Base-by-base conservation (phyloP, 2,329 filamentous ascomycete species). In the Fusarium albidum region DNA sequence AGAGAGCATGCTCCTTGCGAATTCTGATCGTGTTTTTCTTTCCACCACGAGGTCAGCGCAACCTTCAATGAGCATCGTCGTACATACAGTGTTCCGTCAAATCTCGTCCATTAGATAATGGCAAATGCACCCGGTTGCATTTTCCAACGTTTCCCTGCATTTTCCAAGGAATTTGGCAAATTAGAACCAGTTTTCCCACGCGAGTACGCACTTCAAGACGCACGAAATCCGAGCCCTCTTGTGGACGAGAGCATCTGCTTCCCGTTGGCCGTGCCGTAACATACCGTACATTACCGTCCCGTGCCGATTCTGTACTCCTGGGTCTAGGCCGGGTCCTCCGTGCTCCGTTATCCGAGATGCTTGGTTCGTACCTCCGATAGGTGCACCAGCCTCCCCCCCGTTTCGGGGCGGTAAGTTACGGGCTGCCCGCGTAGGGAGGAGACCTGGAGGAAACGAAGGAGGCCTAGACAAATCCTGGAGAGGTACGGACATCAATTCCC, bases 341-440 rank as follows among this genome's bases (percentile, higher is more conserved):
- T 40, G 31, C 32, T 34, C 47, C 47, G 32, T 50, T 38, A 11
- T 44, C 40, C 15, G 17, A 21, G 15, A n/a, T 11, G 17, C 12
- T 26, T 21, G n/a, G 8, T 5, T 37, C 14, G 34, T 37, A 21
- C 15, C 25, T 27, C 28, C 26, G 26, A 17, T 14, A 45, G 14
- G 43, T 46, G 33, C 39, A 40, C 27, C 17, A 33, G 26, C 28
- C 27, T 48, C 26, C 34, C 14, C 44, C 28, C 40, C 44, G 38
- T 25, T 47, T 61, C 59, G 63, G 59, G 41, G 38, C 54, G 52
- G 56, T 26, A n/a, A n/a, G n/a, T n/a, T n/a, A 66, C 64, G 61
- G 63, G 52, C 40, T 45, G 49, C 29, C 46, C 48, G 38, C 33
- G 31, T 38, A 42, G 17, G 25, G n/a, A 7, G 25, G n/a, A 7